These are phyloP conservation scores for Marasmius fiardii DNA, from an alignment of 1,284 basidiomycete species.

Conservation along the genomic window DNA sequence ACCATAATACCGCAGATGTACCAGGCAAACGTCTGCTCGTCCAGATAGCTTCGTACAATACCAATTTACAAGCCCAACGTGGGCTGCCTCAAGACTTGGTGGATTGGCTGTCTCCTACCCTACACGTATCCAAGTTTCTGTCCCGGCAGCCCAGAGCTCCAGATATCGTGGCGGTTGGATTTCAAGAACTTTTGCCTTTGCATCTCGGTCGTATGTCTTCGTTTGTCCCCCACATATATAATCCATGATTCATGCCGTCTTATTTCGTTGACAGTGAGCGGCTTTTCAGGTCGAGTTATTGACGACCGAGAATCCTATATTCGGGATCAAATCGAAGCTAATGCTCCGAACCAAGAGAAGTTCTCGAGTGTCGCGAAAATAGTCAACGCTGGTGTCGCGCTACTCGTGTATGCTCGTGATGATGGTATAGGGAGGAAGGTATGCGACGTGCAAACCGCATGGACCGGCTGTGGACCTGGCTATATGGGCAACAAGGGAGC, in stretches of 20 bases:
- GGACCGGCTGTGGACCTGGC: conserved; percentile 72
- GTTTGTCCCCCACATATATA: conserved; percentile 9
- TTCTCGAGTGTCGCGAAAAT: conserved; percentile 73
- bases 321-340: conserved; percentile 65
- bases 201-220: conserved; percentile 68
- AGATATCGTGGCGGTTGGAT: conserved; percentile 86
- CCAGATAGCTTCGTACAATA: conserved; percentile 85
- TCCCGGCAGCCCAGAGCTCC: conserved; percentile 57
- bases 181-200: conserved; percentile 85
- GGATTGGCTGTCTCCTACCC: conserved; percentile 78
- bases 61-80: conserved; percentile 60
- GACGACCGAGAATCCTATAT: conserved; percentile 60
- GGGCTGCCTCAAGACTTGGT: conserved; percentile 61
- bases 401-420: conserved; percentile 80
- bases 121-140: conserved; percentile 72
- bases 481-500: conserved; percentile 97
- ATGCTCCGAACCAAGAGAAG: conserved; percentile 62
- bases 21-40: conserved; percentile 49
- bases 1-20: background rate
- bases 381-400: conserved; percentile 77
- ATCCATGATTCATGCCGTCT: conserved; percentile 7
- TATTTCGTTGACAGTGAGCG: conserved; percentile 44
- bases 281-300: conserved; percentile 60
- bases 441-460: conserved; percentile 67
- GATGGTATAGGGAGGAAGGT: conserved; percentile 58